Base-by-base conservation (phyloP, 345 rosid genomes). In the Lenwebbia sp. region DNA sequence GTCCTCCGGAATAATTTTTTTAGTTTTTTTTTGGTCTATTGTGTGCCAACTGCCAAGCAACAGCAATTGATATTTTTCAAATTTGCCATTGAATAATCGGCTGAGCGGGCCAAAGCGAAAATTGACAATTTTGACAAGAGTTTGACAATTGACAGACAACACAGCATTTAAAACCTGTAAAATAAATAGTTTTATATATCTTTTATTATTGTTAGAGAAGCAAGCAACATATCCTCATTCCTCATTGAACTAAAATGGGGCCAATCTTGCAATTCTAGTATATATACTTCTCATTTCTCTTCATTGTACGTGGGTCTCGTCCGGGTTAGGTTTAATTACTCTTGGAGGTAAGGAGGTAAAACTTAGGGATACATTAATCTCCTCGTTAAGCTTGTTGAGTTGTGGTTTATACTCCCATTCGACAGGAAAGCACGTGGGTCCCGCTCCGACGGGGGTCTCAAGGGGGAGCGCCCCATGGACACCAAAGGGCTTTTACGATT, bases 261-360 rank as follows among this genome's bases (percentile, higher is more conserved):
- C 30, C 41, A 8, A 65, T 5, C 33, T 65, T 65, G 44, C 41
- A 17, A 65, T 30, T 30, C 6, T 30, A 65, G 4, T 54, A 17
- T 30, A 30, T 17, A 54, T 54, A 28, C 37, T 60, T 60, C 9
- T 60, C 40, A 60, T 26, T 58, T 58, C 33, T 58, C 70, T 58
- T n/a, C 28, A 15, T 58, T 58, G 70, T 0, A 1, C 14, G 74
- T 1, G 10, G 0, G 2, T 60, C 40, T n/a, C 0, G 10, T 60
- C 4, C 2, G 0, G 0, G 37, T 60, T 60, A 28, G 37, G 74
- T 15, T 60, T 28, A 28, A 60, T 60, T 10, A 28, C 5, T 30
- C 41, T 30, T 30, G 2, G 1, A 30, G 47, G 13, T 19, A 33
- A 37, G 47, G 26, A 19, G 26, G 81, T 5, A 70, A 10, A 37